Conservation (phyloP, 2,329 filamentous ascomycete species). For the Lasiodiplodia hormozganensis region DNA sequence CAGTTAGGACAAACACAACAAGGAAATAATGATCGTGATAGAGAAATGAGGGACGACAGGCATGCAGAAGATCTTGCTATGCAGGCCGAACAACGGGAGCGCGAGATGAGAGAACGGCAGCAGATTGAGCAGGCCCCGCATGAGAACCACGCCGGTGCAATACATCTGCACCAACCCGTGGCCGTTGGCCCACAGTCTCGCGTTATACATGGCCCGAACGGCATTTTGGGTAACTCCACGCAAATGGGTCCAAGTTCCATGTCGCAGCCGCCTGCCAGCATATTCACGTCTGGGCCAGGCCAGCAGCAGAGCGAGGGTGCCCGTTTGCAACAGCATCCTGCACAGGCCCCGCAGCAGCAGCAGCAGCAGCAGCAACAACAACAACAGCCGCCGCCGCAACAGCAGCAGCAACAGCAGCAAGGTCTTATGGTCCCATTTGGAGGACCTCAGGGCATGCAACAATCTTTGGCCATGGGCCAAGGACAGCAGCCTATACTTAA, state of each 20-base stretch:
- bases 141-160: conserved; percentile 85
- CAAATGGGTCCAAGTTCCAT: conserved; percentile 59
- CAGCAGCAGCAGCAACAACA: conserved; percentile 62
- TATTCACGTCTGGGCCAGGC: conserved; percentile 76
- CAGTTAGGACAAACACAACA: conserved; percentile 45
- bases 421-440: conserved; percentile 59
- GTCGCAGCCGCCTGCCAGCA: conserved; percentile 62
- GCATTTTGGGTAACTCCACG: conserved; percentile 70
- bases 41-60: conserved; percentile 58
- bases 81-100: conserved; percentile 58
- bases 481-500: conserved; percentile 86
- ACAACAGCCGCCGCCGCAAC: conserved; percentile 56
- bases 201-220: conserved; percentile 90
- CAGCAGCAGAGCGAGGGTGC: conserved; percentile 63
- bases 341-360: conserved; percentile 58
- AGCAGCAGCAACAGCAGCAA: conserved; percentile 49
- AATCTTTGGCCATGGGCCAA: conserved; percentile 68
- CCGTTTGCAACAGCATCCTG: conserved; percentile 65
- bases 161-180: conserved; percentile 93
- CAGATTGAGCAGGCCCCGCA: conserved; percentile 74
- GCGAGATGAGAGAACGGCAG: conserved; percentile 70
- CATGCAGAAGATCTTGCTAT: conserved; percentile 46
- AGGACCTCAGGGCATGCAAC: conserved; percentile 48
- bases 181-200: conserved; percentile 74
- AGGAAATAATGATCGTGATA: conserved; percentile 50